These are phyloP conservation scores for Aspergillus japonicus DNA, from an alignment of 2,329 filamentous ascomycete species.

Conservation along the genomic window DNA sequence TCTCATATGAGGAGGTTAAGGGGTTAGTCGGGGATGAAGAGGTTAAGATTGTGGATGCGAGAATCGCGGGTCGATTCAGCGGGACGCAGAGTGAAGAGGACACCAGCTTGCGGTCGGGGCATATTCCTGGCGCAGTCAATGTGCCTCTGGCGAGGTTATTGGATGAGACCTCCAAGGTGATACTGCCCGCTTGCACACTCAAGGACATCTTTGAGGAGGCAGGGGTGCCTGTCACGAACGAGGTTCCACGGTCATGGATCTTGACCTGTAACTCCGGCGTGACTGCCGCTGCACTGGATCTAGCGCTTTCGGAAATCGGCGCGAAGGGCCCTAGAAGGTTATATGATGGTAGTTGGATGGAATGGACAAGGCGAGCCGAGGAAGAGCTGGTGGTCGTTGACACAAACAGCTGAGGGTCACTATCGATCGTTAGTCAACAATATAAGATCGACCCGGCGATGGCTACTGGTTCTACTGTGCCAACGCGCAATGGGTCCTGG, in stretches of 20 bases:
- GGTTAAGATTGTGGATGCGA: constrained; percentile 21
- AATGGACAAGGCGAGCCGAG: constrained; percentile 26
- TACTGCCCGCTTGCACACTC: constrained; percentile 15
- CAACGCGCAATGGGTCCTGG: background rate
- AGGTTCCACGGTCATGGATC: constrained; percentile 12
- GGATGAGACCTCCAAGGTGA: constrained; percentile 9
- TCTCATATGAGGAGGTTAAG: constrained; percentile 19
- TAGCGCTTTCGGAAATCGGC: constrained; percentile 23
- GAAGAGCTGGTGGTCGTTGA: constrained; percentile 8
- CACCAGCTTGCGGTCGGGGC: constrained; percentile 20
- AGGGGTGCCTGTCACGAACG: constrained; percentile 14
- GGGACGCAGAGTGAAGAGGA: constrained; percentile 19
- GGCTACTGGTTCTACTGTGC: background rate
- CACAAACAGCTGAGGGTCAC: background rate
- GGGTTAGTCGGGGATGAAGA: background rate
- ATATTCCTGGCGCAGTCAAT: constrained; percentile 29
- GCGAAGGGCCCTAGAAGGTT: constrained; percentile 20
- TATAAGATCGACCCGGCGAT: background rate
- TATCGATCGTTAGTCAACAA: background rate
- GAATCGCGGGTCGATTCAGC: constrained; percentile 21
- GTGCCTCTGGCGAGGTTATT: constrained; percentile 25
- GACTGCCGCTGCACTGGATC: constrained; percentile 28
- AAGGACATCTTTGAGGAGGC: constrained; percentile 15
- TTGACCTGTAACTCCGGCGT: constrained; percentile 33
- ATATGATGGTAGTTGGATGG: constrained; percentile 36